Base-by-base conservation (phyloP, 805 yeast genomes). In the Suhomyces sp. region DNA sequence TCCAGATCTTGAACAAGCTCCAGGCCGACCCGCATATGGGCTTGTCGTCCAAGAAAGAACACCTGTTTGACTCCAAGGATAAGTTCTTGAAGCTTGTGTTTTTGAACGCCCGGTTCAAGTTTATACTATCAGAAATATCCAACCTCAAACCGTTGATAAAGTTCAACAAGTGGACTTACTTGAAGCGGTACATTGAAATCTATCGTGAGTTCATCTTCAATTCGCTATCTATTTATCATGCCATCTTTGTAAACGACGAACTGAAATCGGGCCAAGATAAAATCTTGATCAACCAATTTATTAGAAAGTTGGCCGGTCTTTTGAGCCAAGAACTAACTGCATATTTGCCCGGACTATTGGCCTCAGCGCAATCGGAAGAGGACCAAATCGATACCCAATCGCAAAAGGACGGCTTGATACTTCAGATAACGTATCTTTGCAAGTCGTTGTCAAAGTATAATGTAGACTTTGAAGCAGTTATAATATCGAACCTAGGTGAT, bases 351-450 rank as follows among this genome's bases (percentile, higher is more conserved):
- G 58, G 58, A 5, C 51, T 62, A 0, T n/a, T 53, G 27, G 45
- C 47, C 10, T 45, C 44, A 1, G 50, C 46, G 5, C 57, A 51
- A 1, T 53, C 49, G 5, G 57, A 55, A 12, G 71, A 59, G 12
- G 60, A 62, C 9, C 68, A 69, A n/a, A 53, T 78, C 1, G 76
- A 72, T 17, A 68, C 68, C 12, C 67, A 64, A 12, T 67, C 80
- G 8, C 75, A 71, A 48, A 77, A 77, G 31, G 87, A 87, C 52
- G 88, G 93, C 0, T 72, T 91, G 22, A 81, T 92, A 57, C 71
- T 93, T 33, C 99, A 93, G 69, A 70, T 92, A 38, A 84, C 90
- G 0, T 93, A 92, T 70, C 89, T 97, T 58, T 87, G 96, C n/a
- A 90, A 87, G 64, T 86, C 96, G 36, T 74, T 93, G 49, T 85